Evolutionary conservation across 1,284 basidiomycete species (phyloP), one percentile per base, ranked within the genome.

Genomic region (Laetiporus sulphureus): DNA sequence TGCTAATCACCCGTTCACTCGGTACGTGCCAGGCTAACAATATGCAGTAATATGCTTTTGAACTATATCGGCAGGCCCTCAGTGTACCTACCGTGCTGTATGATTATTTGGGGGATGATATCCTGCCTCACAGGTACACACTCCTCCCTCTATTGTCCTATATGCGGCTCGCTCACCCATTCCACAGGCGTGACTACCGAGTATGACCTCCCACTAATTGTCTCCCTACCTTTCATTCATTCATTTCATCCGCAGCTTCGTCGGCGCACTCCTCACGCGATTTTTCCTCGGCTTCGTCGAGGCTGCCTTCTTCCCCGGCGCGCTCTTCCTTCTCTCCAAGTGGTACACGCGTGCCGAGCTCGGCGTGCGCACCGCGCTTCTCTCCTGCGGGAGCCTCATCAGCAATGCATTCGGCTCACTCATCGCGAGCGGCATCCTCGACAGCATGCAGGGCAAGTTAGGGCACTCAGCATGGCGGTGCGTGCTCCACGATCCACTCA

Each of bases 361-460:
- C 22, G 83, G 82, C 32, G 60, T 83, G 35, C 71, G 90, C 43
- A 89, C 80, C 22, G 80, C 87, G 7, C 64, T 86, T 37, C 72
- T 93, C 13, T 80, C 76, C 45, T 80, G 76, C 51, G 86, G 86
- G 5, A 77, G 70, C 55, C 67, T 91, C 38, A 78, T 90, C 48
- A 83, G 80, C 45, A 92, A 90, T 64, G 89, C 87, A 1, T 91
- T 91, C 57, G 87, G 89, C 12, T 71, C 84, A 1, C 67, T 91
- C n/a, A 75, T 91, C 41, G 86, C 84, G 7, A 86, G 83, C 8
- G 80, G 74, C 3, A 84, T 86, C 42, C 65, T 88, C 45, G 65
- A 70, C 42, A 68, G 70, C 21, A 89, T 89, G 83, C 70, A 89
- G 43, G 82, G 79, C 6, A 67, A 68, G 33, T 63, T 82, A 2